These are phyloP conservation scores for Inga leiocalycina DNA, from an alignment of 306 rosid species.

Conservation along the genomic window DNA sequence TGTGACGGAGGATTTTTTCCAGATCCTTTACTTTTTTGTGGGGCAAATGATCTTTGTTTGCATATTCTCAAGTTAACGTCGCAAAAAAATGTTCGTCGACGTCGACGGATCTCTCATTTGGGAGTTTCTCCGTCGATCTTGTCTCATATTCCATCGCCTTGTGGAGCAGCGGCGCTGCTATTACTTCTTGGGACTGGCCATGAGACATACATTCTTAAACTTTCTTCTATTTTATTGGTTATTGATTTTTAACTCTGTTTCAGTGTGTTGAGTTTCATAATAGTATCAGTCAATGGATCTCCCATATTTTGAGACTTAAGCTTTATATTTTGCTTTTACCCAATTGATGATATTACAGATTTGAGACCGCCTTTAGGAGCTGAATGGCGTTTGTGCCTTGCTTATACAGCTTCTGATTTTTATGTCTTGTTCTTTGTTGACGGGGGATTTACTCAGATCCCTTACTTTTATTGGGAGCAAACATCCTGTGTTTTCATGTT, in stretches of 20 bases:
- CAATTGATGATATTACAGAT: background rate
- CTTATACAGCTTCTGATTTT: background rate
- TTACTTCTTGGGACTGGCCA: constrained; percentile 70
- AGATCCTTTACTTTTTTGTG: constrained; percentile 44
- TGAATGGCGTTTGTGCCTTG: too few species aligned
- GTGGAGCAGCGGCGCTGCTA: constrained; percentile 64
- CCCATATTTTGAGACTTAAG: background rate
- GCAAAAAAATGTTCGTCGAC: constrained; percentile 19
- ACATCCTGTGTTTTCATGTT: constrained; percentile 44
- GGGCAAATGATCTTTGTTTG: constrained; percentile 63
- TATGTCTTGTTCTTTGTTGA: background rate
- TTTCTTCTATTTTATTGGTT: background rate
- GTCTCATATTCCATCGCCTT: constrained; percentile 78
- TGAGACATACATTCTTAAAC: constrained; percentile 52
- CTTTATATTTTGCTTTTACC: background rate
- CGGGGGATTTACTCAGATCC: background rate
- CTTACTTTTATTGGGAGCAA: constrained; percentile 32
- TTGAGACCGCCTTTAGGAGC: too few species aligned
- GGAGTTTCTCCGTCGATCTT: constrained; percentile 45
- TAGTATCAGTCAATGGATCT: background rate
- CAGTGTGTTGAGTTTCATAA: background rate
- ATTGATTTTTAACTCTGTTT: background rate
- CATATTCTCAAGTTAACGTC: constrained; percentile 63
- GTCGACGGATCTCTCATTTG: constrained; percentile 47
- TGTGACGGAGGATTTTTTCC: constrained; percentile 41